phyloP scores from a whole-genome alignment of 73 alveolate genomes.

The Tetrahymena malaccensis region DNA sequence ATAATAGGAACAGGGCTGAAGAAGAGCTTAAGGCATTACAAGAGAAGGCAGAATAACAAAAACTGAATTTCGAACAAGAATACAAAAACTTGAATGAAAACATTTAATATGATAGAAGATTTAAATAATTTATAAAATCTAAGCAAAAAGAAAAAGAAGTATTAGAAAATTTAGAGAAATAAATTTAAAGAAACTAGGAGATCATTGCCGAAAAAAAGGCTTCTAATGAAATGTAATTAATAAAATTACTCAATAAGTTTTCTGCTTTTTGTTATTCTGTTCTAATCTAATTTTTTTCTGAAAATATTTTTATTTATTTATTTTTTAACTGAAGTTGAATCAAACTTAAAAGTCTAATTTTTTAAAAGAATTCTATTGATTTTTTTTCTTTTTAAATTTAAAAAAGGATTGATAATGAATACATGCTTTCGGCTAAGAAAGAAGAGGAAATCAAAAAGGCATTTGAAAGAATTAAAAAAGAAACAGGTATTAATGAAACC shows the following conservation, averaged over 20 bases:
- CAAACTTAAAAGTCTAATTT: background rate
- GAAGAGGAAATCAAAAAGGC: conserved; percentile 41
- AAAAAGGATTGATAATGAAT: conserved; percentile 27
- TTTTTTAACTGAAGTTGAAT: background rate
- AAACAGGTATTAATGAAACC: conserved; percentile 38
- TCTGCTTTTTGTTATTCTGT: background rate
- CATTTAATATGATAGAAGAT: conserved; percentile 25
- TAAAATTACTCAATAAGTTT: background rate
- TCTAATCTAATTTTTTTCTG: background rate
- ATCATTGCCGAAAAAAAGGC: conserved; percentile 29
- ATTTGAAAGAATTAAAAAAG: conserved; percentile 40
- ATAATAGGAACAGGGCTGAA: conserved; percentile 38
- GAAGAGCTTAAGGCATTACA: conserved; percentile 25
- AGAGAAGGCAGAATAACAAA: conserved; percentile 31
- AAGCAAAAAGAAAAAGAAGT: conserved; percentile 38
- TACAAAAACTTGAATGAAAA: conserved; percentile 31
- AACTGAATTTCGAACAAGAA: conserved; percentile 20
- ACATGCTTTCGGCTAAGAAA: conserved; percentile 33
- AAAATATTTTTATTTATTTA: background rate
- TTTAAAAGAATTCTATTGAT: background rate
- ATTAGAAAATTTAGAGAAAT: conserved; percentile 14
- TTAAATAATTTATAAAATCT: conserved; percentile 27
- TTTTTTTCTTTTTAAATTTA: background rate
- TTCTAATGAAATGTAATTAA: conserved; percentile 9
- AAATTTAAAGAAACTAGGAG: conserved; percentile 33